A percentile compares a stretch with the other conserved stretches of the same genome.
These are phyloP conservation scores for Lotmaria passim DNA, from an alignment of 208 protist species.

Conservation along the genomic window DNA sequence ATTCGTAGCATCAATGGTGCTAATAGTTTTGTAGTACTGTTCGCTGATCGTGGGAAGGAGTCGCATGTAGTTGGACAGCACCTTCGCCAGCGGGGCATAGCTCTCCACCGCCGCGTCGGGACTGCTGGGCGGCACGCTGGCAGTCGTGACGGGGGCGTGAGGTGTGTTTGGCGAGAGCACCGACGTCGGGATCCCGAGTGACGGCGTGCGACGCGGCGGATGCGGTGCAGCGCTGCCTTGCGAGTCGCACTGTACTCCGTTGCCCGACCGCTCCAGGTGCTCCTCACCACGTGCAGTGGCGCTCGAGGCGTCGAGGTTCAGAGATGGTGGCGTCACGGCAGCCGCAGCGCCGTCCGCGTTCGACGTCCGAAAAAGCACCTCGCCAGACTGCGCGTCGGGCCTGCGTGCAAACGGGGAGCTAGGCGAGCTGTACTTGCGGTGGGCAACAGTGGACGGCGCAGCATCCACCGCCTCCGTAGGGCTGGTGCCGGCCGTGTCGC, in stretches of 20 bases:
- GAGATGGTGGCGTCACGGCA: not conserved
- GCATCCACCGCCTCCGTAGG: not conserved
- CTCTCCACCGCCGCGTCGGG: not conserved
- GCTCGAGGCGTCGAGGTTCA: not conserved
- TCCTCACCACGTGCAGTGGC: not conserved
- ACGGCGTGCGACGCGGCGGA: not conserved
- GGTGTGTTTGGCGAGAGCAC: not conserved
- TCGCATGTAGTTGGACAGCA: conserved; percentile 57
- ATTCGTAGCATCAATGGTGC: conserved; percentile 24
- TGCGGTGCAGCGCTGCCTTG: not conserved
- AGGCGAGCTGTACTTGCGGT: not conserved
- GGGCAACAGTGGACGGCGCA: not conserved
- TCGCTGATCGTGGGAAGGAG: conserved; percentile 68
- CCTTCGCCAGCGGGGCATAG: conserved; percentile 25
- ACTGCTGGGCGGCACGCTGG: not conserved
- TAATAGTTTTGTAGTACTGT: conserved; percentile 68
- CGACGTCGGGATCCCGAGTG: conserved; percentile 1
- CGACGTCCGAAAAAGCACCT: not conserved
- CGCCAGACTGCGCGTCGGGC: not conserved
- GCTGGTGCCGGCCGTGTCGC: conserved; percentile 1
- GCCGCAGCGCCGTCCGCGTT: not conserved
- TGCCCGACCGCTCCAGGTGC: not conserved
- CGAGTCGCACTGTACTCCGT: not conserved
- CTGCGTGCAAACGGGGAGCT: not conserved
- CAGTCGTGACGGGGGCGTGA: not conserved